phyloP scores from a whole-genome alignment of 2,329 filamentous ascomycete genomes.

The Trichoderma oligosporum region DNA sequence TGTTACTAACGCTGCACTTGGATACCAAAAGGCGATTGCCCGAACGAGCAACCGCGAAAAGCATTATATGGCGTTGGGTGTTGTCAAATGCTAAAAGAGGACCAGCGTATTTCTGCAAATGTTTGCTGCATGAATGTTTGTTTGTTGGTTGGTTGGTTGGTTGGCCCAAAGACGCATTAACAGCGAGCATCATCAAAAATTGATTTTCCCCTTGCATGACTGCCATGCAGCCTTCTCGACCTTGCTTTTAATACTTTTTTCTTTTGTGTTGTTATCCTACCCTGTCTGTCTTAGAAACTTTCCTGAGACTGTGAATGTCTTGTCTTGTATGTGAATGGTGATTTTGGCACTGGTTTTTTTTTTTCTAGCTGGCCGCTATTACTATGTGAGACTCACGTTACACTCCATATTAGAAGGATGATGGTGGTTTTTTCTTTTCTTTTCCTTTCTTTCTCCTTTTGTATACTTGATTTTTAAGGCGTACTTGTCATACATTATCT shows the following conservation, averaged over 20 bases:
- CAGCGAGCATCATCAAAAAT: constrained; percentile 6
- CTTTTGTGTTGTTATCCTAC: background rate
- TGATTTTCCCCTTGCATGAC: constrained; percentile 13
- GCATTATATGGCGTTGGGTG: constrained; percentile 14
- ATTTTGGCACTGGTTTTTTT: background rate
- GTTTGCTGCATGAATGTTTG: background rate
- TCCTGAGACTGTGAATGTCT: background rate
- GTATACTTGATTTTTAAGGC: background rate
- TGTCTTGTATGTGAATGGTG: background rate
- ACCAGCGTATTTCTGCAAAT: background rate
- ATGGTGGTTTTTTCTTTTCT: background rate
- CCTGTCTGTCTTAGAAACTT: background rate
- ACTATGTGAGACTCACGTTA: background rate
- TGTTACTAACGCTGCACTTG: constrained; percentile 2
- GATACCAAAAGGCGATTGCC: constrained; percentile 8
- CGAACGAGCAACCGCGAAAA: background rate
- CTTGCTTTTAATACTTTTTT: background rate
- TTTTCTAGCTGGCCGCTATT: background rate
- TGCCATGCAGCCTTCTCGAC: background rate
- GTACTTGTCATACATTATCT: background rate
- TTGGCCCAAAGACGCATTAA: constrained; percentile 2
- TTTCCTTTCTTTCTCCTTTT: background rate
- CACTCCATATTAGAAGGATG: background rate
- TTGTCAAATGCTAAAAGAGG: background rate
- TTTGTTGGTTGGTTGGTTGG: background rate